phyloP scores from a whole-genome alignment of 306 rosid genomes.

The Medicago lupulina region DNA sequence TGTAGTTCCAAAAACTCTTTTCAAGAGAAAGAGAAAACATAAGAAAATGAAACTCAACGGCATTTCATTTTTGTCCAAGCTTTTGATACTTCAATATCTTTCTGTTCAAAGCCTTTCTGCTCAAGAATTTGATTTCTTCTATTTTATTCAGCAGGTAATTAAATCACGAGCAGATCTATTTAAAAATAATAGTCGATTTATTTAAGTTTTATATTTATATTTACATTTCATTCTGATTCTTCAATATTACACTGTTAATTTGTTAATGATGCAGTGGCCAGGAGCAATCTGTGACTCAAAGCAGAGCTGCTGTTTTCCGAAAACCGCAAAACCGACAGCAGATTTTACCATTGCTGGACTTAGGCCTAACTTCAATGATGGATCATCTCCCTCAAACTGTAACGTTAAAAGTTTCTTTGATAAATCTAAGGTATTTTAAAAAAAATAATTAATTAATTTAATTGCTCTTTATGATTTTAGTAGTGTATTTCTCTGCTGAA shows the following conservation, averaged over 20 bases:
- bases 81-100: constrained; percentile 56
- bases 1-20: constrained; percentile 7
- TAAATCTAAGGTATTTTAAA: constrained; percentile 67
- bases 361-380: constrained; percentile 70
- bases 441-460: too few species aligned
- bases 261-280: constrained; percentile 65
- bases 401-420: constrained; percentile 67
- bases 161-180: not conserved
- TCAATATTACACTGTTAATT: not conserved
- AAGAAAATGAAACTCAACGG: constrained; percentile 47
- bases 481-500: not conserved
- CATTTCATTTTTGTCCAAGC: constrained; percentile 43
- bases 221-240: too few species aligned
- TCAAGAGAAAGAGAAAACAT: not conserved
- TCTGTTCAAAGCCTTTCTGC: constrained; percentile 52
- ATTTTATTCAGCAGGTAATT: constrained; percentile 78
- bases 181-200: too few species aligned
- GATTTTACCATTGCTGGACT: constrained; percentile 80
- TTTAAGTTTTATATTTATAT: too few species aligned
- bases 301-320: constrained; percentile 72
- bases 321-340: constrained; percentile 66
- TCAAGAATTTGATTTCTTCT: constrained; percentile 75
- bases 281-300: constrained; percentile 78
- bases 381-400: constrained; percentile 72
- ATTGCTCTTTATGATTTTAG: not conserved